Evolutionary conservation across 257 asterid genomes (phyloP).

Genomic region (Ehretia macrophylla): DNA sequence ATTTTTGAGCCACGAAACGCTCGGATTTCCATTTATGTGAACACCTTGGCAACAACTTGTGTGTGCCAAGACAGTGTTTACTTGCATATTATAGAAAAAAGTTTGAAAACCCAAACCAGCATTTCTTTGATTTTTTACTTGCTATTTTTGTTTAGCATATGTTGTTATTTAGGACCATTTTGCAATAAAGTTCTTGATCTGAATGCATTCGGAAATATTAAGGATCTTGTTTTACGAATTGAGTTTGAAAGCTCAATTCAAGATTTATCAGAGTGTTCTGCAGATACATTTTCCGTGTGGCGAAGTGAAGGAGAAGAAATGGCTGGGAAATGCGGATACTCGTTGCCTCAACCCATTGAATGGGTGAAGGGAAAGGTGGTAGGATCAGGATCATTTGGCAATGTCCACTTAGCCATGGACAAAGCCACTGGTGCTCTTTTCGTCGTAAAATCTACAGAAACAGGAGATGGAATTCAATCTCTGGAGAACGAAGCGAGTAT

Average conservation of each 20-base stretch:
- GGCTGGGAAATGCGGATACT: conserved; percentile 22
- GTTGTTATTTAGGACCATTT: too few species aligned
- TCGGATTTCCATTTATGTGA: too few species aligned
- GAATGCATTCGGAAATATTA: conserved; percentile 9
- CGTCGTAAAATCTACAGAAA: conserved; percentile 40
- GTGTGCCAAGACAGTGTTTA: too few species aligned
- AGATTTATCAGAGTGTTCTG: neutral
- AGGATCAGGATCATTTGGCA: conserved; percentile 56
- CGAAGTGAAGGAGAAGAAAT: conserved; percentile 22
- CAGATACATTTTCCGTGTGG: neutral
- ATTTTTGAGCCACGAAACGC: too few species aligned
- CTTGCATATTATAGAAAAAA: neutral
- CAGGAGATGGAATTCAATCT: conserved; percentile 32
- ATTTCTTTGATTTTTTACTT: neutral
- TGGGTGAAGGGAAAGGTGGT: conserved; percentile 54
- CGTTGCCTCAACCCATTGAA: conserved; percentile 24
- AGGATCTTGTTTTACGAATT: conserved; percentile 3
- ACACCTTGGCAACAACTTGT: too few species aligned
- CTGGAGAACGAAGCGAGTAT: conserved; percentile 48
- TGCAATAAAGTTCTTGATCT: conserved; percentile 1
- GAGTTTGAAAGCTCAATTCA: neutral
- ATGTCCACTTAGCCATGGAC: conserved; percentile 43
- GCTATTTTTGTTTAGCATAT: too few species aligned
- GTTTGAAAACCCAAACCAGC: neutral
- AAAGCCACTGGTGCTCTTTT: conserved; percentile 47